A percentile compares a stretch with the other conserved stretches of the same genome.
Evolutionary conservation across 805 yeast species (phyloP).

Genomic region (Metschnikowia lachancei): DNA sequence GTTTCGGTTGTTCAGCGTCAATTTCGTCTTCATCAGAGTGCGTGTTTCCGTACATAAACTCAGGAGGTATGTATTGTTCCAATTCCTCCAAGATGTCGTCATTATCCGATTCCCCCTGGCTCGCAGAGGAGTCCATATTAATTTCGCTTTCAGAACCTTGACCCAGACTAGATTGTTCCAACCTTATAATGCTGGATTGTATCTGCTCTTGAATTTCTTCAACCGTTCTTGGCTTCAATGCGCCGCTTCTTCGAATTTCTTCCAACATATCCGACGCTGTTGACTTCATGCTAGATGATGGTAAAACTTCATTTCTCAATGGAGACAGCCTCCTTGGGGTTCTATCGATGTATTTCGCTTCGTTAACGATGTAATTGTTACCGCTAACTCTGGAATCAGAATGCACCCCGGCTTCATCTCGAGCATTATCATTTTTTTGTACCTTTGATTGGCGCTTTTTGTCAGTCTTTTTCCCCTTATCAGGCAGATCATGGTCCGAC

Average conservation of each 20-base stretch:
- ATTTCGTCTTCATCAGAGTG: not conserved
- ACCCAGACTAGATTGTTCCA: not conserved
- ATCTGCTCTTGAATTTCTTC: slow-evolving; percentile 27
- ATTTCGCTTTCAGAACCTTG: not conserved
- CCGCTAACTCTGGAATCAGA: not conserved
- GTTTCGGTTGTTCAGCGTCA: not conserved
- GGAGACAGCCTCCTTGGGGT: slow-evolving; percentile 20
- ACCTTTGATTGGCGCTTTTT: not conserved
- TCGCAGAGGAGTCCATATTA: not conserved
- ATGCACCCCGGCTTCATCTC: not conserved
- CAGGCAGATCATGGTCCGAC: slow-evolving; percentile 22
- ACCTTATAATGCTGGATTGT: slow-evolving; percentile 22
- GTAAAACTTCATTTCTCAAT: slow-evolving; percentile 12
- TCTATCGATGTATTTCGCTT: not conserved
- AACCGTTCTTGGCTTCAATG: slow-evolving; percentile 13
- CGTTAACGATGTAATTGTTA: not conserved
- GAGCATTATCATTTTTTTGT: not conserved
- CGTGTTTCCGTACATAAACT: not conserved
- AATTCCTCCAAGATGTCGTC: slow-evolving; percentile 2
- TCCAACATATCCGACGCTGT: slow-evolving; percentile 11
- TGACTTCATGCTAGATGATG: slow-evolving; percentile 7
- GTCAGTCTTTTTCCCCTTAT: not conserved
- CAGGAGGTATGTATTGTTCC: slow-evolving; percentile 1
- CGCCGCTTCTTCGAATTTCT: slow-evolving; percentile 16
- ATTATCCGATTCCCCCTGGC: slow-evolving; percentile 2